phyloP scores from a whole-genome alignment of 2,329 filamentous ascomycete species.

The Ploettnerulaceae sp. region DNA sequence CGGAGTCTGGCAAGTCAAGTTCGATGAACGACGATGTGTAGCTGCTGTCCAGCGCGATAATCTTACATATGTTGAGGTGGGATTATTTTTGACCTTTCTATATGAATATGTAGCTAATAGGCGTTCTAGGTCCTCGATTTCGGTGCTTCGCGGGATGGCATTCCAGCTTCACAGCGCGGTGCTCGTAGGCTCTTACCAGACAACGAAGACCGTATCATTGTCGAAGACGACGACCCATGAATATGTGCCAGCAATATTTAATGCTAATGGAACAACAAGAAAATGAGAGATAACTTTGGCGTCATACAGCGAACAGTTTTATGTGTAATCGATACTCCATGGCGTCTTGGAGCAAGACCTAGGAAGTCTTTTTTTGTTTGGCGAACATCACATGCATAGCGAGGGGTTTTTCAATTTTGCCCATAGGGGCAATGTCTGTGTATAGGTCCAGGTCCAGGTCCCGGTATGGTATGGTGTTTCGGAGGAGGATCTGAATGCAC shows the following conservation, averaged over 20 bases:
- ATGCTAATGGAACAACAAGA: constrained; percentile 1
- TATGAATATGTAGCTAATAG: constrained; percentile 31
- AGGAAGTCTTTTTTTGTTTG: constrained; percentile 2
- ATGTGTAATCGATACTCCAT: constrained; percentile 7
- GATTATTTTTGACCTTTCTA: constrained; percentile 32
- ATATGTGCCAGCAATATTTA: not conserved
- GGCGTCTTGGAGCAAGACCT: not conserved
- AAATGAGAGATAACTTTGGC: not conserved
- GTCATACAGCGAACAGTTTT: constrained; percentile 1
- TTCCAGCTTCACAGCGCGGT: constrained; percentile 70
- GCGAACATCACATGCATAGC: constrained; percentile 18
- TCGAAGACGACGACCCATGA: constrained; percentile 21
- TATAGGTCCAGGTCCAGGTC: constrained; percentile 11
- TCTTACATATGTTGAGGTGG: constrained; percentile 92
- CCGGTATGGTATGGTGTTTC: too few species aligned
- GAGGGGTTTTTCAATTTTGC: constrained; percentile 13
- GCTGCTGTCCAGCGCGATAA: constrained; percentile 91
- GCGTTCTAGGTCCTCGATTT: constrained; percentile 82
- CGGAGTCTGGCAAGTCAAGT: constrained; percentile 99
- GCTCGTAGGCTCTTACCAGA: constrained; percentile 58
- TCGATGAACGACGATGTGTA: constrained; percentile 91
- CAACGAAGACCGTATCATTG: constrained; percentile 16
- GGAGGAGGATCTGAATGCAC: not conserved
- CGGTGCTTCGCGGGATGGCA: constrained; percentile 85
- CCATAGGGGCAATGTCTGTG: constrained; percentile 7